Conservation (phyloP, 2,329 filamentous ascomycete genomes). For the Xylaria sp. region DNA sequence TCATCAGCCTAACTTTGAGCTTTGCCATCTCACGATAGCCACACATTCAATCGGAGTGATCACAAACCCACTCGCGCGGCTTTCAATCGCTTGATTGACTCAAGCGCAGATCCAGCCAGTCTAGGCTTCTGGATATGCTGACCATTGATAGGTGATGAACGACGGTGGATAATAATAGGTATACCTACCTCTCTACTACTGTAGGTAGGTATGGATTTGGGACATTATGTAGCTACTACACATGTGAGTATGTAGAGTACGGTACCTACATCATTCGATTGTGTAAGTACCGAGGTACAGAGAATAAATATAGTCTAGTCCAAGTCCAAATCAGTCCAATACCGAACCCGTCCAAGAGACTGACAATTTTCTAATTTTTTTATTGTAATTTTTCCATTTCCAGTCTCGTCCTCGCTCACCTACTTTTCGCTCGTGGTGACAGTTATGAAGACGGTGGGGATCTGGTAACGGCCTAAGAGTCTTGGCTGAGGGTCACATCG, state of each 20-base stretch:
- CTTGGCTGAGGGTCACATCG: conserved; percentile 47
- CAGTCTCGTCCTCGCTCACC: conserved; percentile 25
- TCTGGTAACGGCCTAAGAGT: conserved; percentile 38
- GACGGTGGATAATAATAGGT: background rate
- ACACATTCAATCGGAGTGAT: conserved; percentile 13
- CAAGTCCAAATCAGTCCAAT: too few species aligned
- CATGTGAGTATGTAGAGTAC: too few species aligned
- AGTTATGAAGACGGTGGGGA: conserved; percentile 37
- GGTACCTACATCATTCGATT: too few species aligned
- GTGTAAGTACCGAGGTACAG: too few species aligned
- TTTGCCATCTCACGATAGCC: conserved; percentile 30
- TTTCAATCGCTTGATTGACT: conserved; percentile 12
- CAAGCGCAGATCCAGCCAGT: conserved; percentile 7
- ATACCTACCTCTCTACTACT: background rate
- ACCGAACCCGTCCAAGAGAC: background rate
- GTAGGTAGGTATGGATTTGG: too few species aligned
- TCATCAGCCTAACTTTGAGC: conserved; percentile 13
- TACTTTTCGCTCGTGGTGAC: conserved; percentile 32
- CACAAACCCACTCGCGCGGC: conserved; percentile 20
- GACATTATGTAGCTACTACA: too few species aligned
- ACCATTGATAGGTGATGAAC: conserved; percentile 8
- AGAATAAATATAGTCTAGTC: too few species aligned
- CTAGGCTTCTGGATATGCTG: conserved; percentile 12
- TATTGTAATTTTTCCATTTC: background rate
- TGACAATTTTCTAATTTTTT: background rate